These are phyloP conservation scores for Posidonia australis DNA, from an alignment of 106 monocot species.

Conservation along the genomic window DNA sequence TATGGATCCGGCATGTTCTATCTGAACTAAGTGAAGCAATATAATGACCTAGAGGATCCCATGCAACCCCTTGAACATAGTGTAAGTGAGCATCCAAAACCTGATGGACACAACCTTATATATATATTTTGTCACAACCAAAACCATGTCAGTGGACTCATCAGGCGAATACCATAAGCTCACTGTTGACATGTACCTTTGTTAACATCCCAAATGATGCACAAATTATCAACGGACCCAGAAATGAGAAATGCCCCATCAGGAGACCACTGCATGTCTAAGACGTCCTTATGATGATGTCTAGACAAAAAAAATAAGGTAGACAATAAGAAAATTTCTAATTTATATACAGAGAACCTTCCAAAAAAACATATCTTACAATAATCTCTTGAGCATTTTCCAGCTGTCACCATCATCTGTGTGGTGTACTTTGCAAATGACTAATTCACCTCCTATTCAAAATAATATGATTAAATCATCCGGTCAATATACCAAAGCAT, in stretches of 20 bases:
- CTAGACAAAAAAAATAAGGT: slow-evolving; percentile 19
- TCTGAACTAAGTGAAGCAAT: slow-evolving; percentile 94
- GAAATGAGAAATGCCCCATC: slow-evolving; percentile 62
- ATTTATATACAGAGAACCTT: background rate
- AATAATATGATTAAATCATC: background rate
- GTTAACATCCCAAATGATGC: slow-evolving; percentile 78
- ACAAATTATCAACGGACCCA: slow-evolving; percentile 83
- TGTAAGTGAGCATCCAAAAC: slow-evolving; percentile 84
- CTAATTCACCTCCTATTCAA: slow-evolving; percentile 64
- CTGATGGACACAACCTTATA: slow-evolving; percentile 78
- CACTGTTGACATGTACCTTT: slow-evolving; percentile 38
- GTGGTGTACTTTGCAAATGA: slow-evolving; percentile 68
- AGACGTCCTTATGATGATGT: slow-evolving; percentile 86
- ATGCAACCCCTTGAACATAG: slow-evolving; percentile 96
- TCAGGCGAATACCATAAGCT: background rate
- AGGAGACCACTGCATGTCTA: slow-evolving; percentile 80
- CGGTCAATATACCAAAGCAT: slow-evolving; percentile 1
- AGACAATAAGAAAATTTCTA: background rate
- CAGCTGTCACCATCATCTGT: slow-evolving; percentile 50
- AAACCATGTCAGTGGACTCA: background rate
- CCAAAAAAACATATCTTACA: slow-evolving; percentile 32
- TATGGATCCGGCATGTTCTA: slow-evolving; percentile 76
- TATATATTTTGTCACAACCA: background rate
- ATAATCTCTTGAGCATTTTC: slow-evolving; percentile 78
- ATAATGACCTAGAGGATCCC: slow-evolving; percentile 88